A percentile compares a stretch with the other conserved stretches of the same genome.
Evolutionary conservation across 805 yeast species (phyloP).

Genomic region (Starmerella gropengiesseri): DNA sequence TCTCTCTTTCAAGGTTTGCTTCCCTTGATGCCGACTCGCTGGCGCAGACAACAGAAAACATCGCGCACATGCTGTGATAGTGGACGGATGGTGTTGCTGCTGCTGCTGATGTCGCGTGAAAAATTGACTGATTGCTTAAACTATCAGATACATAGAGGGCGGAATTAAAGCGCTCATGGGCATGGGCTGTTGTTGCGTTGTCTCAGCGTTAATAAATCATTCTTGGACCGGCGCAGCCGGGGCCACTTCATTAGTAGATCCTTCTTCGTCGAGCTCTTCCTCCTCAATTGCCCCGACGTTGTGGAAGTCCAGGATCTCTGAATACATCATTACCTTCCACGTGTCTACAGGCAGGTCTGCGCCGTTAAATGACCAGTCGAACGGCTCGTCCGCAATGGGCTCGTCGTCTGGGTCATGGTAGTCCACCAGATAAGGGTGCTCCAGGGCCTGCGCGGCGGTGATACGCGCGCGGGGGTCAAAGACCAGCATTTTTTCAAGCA

Average conservation of each 20-base stretch:
- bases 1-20: neutral
- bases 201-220: neutral
- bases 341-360: constrained; percentile 96
- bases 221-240: constrained; percentile 2
- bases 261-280: constrained; percentile 14
- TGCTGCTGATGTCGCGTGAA: no score
- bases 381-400: constrained; percentile 82
- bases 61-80: neutral
- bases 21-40: neutral
- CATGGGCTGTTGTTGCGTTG: no score
- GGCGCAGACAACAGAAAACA: neutral
- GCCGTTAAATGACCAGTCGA: constrained; percentile 97
- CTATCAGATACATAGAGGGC: neutral
- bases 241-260: neutral
- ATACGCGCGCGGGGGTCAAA: constrained; percentile 93
- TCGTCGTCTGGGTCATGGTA: constrained; percentile 97
- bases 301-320: constrained; percentile 92
- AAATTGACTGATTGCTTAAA: no score
- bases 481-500: constrained; percentile 78
- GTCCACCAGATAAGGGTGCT: constrained; percentile 85
- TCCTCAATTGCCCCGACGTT: constrained; percentile 51
- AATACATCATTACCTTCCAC: constrained; percentile 99
- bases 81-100: no score
- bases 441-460: constrained; percentile 80
- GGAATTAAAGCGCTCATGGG: no score